Percentiles rank a stretch among this genome's conserved stretches.
Evolutionary conservation across 2,329 filamentous ascomycete genomes (phyloP).

Genomic region (Drechmeria coniospora): DNA sequence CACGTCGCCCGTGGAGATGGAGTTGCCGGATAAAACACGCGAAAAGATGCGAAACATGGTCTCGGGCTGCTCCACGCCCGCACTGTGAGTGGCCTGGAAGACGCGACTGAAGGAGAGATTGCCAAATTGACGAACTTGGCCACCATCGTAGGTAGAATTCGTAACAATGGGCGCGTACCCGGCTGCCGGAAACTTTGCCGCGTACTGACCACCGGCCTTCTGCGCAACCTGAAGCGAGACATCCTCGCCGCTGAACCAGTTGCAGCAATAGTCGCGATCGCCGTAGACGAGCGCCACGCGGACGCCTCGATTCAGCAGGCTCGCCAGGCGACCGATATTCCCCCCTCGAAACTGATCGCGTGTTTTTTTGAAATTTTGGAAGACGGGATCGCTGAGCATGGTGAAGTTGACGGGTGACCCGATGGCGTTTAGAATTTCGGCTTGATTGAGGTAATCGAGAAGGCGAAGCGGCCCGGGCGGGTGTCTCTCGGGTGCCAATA

Average conservation of each 20-base stretch:
- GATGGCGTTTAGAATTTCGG: slow-evolving; percentile 39
- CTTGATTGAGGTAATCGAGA: slow-evolving; percentile 47
- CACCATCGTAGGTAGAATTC: slow-evolving; percentile 52
- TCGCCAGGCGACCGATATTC: slow-evolving; percentile 42
- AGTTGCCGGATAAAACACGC: slow-evolving; percentile 39
- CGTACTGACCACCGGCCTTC: slow-evolving; percentile 29
- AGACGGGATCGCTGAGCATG: slow-evolving; percentile 29
- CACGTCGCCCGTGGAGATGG: slow-evolving; percentile 37
- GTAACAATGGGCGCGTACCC: slow-evolving; percentile 61
- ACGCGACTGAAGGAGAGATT: slow-evolving; percentile 56
- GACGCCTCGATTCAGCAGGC: slow-evolving; percentile 45
- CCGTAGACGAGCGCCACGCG: slow-evolving; percentile 59
- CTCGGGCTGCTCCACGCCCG: slow-evolving; percentile 45
- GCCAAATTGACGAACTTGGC: slow-evolving; percentile 60
- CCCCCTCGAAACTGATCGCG: slow-evolving; percentile 50
- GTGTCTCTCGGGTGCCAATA: slow-evolving; percentile 37
- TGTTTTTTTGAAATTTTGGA: slow-evolving; percentile 30
- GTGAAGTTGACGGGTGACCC: slow-evolving; percentile 49
- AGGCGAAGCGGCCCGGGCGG: slow-evolving; percentile 50
- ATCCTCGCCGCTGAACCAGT: slow-evolving; percentile 61
- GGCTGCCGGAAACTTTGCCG: slow-evolving; percentile 41
- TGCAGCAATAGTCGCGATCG: slow-evolving; percentile 48
- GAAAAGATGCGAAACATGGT: slow-evolving; percentile 45
- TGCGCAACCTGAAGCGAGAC: slow-evolving; percentile 48
- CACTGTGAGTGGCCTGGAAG: slow-evolving; percentile 50